A percentile compares a stretch with the other conserved stretches of the same genome.
Evolutionary conservation across 441 rosid genomes (phyloP).

Genomic region (Metrosideros polymorpha): DNA sequence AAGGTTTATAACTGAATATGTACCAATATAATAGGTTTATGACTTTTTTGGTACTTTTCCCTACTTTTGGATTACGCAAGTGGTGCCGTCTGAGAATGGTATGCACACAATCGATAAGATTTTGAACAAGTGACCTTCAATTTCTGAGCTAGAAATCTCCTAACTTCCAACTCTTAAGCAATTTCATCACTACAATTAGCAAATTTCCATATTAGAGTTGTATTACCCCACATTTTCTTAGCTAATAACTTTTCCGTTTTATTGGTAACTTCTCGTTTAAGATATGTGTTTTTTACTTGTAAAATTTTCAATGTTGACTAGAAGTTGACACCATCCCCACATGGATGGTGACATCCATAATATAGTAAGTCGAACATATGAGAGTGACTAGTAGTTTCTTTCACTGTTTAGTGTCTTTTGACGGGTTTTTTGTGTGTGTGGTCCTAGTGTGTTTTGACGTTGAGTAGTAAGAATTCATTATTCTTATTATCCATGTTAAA

Average conservation of each 20-base stretch:
- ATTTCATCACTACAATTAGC: background rate
- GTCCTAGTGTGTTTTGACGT: background rate
- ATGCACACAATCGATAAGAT: background rate
- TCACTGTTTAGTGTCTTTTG: too few species aligned
- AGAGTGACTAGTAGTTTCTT: background rate
- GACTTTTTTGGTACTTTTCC: too few species aligned
- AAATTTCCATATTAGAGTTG: background rate
- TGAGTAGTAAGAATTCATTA: too few species aligned
- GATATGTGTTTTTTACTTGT: background rate
- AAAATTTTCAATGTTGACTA: background rate
- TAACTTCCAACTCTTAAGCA: accelerated
- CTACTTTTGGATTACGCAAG: background rate
- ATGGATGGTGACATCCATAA: background rate
- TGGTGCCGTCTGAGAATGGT: accelerated
- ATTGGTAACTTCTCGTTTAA: background rate
- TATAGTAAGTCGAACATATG: background rate
- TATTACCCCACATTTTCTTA: background rate
- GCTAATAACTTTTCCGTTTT: background rate
- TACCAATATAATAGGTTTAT: too few species aligned
- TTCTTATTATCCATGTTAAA: background rate
- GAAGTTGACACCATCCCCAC: background rate
- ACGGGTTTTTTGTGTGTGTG: too few species aligned
- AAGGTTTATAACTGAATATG: too few species aligned
- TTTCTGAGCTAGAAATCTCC: background rate
- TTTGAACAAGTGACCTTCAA: background rate